phyloP scores from a whole-genome alignment of 2,329 filamentous ascomycete genomes.

The Aplosporella prunicola region DNA sequence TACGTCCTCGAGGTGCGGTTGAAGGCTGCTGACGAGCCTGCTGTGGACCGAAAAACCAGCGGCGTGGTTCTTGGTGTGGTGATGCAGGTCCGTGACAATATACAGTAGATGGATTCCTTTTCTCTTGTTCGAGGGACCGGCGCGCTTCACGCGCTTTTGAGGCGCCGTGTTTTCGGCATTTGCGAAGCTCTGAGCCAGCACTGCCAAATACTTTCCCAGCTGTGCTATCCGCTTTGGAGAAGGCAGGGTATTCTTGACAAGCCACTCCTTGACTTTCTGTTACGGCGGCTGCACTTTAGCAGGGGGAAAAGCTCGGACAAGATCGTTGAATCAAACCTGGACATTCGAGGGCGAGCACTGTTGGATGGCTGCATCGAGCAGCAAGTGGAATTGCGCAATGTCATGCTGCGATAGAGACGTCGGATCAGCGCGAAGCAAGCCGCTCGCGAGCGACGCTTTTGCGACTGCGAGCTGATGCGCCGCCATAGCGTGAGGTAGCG shows the following conservation, averaged over 20 bases:
- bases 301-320: not conserved
- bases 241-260: constrained; percentile 59
- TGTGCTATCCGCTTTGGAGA: constrained; percentile 57
- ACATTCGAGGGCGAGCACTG: constrained; percentile 10
- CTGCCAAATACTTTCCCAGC: constrained; percentile 66
- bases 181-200: constrained; percentile 53
- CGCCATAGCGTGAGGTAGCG: constrained; percentile 5
- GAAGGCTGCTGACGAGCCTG: constrained; percentile 27
- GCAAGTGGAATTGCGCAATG: constrained; percentile 6
- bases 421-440: constrained; percentile 8
- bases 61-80: constrained; percentile 45
- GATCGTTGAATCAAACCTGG: constrained; percentile 11
- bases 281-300: constrained; percentile 4
- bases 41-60: not conserved
- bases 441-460: constrained; percentile 5
- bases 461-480: constrained; percentile 3
- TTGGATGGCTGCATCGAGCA: constrained; percentile 7
- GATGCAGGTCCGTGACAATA: constrained; percentile 67
- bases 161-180: constrained; percentile 15
- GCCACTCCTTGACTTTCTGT: constrained; percentile 82
- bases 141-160: not conserved
- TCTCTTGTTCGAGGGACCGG: constrained; percentile 50
- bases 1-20: constrained; percentile 53
- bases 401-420: constrained; percentile 1
- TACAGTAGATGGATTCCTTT: constrained; percentile 69